Percentiles rank a stretch among this genome's conserved stretches.
These are phyloP conservation scores for Botrytis fabae DNA, from an alignment of 2,329 filamentous ascomycete genomes.

Conservation along the genomic window DNA sequence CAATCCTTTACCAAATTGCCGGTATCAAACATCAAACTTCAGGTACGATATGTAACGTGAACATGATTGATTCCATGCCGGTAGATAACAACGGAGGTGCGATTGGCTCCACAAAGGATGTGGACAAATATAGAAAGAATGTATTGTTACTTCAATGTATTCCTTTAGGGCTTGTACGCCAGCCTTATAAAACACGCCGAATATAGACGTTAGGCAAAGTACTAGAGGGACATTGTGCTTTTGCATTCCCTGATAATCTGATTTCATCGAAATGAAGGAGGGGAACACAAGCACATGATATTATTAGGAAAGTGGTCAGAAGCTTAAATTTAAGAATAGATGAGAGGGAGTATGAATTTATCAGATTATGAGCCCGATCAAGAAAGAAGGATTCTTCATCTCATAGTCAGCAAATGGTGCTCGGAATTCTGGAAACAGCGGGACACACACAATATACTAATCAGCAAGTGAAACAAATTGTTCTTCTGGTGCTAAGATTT, in stretches of 20 bases:
- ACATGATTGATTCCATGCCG: neutral
- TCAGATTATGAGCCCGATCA: neutral
- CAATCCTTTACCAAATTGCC: neutral
- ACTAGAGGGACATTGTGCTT: neutral
- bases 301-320: neutral
- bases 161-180: neutral
- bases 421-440: neutral
- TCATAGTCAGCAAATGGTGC: slow-evolving; percentile 1
- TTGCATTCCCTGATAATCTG: neutral
- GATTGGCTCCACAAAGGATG: neutral
- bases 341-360: neutral
- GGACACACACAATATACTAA: neutral
- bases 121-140: neutral
- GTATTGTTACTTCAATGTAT: neutral
- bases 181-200: neutral
- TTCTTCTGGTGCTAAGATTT: neutral
- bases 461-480: neutral
- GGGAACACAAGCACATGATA: neutral
- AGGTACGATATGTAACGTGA: neutral
- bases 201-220: neutral
- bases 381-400: neutral
- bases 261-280: neutral
- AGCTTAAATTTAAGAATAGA: slow-evolving; percentile 9
- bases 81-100: neutral
- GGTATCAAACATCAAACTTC: neutral